Conservation (phyloP, 345 rosid genomes). For the Brassica nigra region DNA sequence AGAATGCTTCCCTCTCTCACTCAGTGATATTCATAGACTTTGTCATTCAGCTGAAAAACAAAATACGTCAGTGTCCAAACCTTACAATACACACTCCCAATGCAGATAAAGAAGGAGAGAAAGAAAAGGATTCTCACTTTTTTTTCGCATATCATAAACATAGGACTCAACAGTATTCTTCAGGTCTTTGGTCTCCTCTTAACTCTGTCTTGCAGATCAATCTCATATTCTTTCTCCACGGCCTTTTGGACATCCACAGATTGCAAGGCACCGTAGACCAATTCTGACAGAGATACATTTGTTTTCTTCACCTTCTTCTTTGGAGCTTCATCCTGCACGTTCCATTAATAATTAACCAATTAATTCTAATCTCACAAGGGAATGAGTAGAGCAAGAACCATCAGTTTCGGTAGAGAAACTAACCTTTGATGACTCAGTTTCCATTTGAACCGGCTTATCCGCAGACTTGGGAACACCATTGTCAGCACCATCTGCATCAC, state of each 20-base stretch:
- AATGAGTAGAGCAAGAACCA: not conserved
- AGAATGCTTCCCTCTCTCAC: constrained; percentile 67
- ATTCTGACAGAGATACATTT: constrained; percentile 70
- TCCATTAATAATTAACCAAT: not conserved
- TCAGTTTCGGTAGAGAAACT: constrained; percentile 23
- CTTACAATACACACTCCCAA: not conserved
- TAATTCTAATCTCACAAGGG: not conserved
- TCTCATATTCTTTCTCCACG: constrained; percentile 92
- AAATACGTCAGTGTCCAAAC: constrained; percentile 8
- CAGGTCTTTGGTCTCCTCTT: constrained; percentile 97
- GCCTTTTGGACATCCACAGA: constrained; percentile 80
- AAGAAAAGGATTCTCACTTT: constrained; percentile 52
- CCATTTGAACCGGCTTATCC: constrained; percentile 81
- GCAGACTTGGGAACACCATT: constrained; percentile 76
- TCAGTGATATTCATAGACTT: constrained; percentile 70
- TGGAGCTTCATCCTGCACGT: constrained; percentile 69
- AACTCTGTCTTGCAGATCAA: constrained; percentile 96
- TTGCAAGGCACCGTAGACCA: constrained; percentile 69
- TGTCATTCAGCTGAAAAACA: constrained; percentile 67
- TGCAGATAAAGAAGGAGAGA: not conserved
- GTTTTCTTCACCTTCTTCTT: constrained; percentile 95
- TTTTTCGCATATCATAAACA: constrained; percentile 96
- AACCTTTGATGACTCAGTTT: constrained; percentile 69
- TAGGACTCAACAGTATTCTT: constrained; percentile 98
- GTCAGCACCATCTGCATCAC: constrained; percentile 57